phyloP scores from a whole-genome alignment of 164 flowering plant species.

The Vitis labrusca region DNA sequence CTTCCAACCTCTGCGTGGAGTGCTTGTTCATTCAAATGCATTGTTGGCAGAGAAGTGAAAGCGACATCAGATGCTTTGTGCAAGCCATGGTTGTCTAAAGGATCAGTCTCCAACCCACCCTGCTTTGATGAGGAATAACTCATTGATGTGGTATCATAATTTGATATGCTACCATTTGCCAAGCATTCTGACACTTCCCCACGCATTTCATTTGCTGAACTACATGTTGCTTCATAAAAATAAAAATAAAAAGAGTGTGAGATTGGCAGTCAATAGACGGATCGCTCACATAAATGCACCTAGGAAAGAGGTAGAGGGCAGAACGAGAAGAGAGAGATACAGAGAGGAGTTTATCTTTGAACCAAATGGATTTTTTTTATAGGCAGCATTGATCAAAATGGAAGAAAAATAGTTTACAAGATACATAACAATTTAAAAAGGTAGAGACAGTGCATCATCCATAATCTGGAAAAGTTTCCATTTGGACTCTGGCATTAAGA shows the following conservation, averaged over 20 bases:
- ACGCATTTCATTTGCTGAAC: constrained; percentile 32
- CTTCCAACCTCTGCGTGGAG: constrained; percentile 11
- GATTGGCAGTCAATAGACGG: not conserved
- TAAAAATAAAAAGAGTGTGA: not conserved
- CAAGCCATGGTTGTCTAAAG: constrained; percentile 23
- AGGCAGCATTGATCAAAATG: no score
- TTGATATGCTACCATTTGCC: constrained; percentile 21
- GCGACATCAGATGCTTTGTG: constrained; percentile 37
- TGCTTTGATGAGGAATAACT: constrained; percentile 24
- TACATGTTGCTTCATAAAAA: constrained; percentile 15
- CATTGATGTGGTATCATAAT: constrained; percentile 9
- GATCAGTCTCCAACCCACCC: constrained; percentile 8
- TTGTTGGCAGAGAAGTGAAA: constrained; percentile 47
- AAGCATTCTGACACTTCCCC: constrained; percentile 24
- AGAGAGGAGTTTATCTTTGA: not conserved
- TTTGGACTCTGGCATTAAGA: no score
- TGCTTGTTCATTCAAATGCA: constrained; percentile 38
- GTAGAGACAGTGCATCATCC: no score
- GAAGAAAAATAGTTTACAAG: no score
- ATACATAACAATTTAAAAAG: no score
- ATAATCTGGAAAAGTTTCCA: no score
- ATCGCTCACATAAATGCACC: not conserved
- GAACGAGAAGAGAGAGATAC: not conserved
- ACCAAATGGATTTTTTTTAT: no score
- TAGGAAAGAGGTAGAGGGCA: not conserved